Conservation (phyloP, 2,329 filamentous ascomycete genomes). For the Aspergillus unguis region DNA sequence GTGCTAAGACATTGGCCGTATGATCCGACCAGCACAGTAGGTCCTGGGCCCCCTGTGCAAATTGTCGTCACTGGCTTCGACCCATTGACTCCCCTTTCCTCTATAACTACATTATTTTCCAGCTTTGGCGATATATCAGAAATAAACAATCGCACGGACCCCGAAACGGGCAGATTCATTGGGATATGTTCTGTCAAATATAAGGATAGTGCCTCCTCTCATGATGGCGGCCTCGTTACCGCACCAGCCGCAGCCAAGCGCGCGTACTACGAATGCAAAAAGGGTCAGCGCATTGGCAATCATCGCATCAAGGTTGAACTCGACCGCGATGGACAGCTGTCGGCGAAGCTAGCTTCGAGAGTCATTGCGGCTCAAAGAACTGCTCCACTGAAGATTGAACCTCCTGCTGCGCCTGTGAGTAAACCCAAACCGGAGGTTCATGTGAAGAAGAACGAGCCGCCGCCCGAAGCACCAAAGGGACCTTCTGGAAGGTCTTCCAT, state of each 20-base stretch:
- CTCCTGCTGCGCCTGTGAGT: conserved; percentile 15
- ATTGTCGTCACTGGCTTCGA: conserved; percentile 97
- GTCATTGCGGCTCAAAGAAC: conserved; percentile 66
- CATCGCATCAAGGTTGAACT: conserved; percentile 77
- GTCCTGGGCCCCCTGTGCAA: conserved; percentile 83
- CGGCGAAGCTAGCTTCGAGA: conserved; percentile 71
- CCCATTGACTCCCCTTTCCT: conserved; percentile 70
- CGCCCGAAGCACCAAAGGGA: conserved; percentile 82
- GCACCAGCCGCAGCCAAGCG: conserved; percentile 78
- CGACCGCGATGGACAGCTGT: conserved; percentile 83
- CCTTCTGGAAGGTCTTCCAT: conserved; percentile 60
- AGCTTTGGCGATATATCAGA: conserved; percentile 69
- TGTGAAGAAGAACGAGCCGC: conserved; percentile 59
- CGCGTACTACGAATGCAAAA: conserved; percentile 69
- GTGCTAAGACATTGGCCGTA: conserved; percentile 76
- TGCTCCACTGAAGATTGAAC: conserved; percentile 38
- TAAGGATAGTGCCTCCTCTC: conserved; percentile 62
- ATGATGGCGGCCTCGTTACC: conserved; percentile 54
- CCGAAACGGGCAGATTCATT: conserved; percentile 87
- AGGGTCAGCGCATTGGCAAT: conserved; percentile 75
- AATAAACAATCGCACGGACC: conserved; percentile 91
- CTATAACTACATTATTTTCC: conserved; percentile 38
- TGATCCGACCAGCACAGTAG: conserved; percentile 78
- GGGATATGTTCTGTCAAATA: conserved; percentile 92
- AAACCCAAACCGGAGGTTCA: conserved; percentile 35